Evolutionary conservation across 805 yeast genomes (phyloP).

Genomic region (Ogataea parapolymorpha): DNA sequence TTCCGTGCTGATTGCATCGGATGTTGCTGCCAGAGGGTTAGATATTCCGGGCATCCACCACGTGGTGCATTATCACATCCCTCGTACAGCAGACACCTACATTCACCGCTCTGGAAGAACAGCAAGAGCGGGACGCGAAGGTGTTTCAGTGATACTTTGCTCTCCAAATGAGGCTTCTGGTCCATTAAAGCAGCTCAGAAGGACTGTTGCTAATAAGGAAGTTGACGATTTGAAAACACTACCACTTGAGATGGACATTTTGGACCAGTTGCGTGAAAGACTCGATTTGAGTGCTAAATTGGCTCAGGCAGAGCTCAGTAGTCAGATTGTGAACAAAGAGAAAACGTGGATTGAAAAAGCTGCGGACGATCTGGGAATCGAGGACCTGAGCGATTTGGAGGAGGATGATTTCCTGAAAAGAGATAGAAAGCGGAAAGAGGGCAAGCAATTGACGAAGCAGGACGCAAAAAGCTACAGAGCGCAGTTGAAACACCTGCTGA

Average conservation of each 20-base stretch:
- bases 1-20: conserved; percentile 84
- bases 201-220: conserved; percentile 40
- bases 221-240: conserved; percentile 58
- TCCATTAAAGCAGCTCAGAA: conserved; percentile 73
- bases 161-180: conserved; percentile 94
- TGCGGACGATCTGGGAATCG: conserved; percentile 90
- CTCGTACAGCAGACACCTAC: conserved; percentile 90
- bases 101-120: conserved; percentile 97
- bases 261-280: conserved; percentile 68
- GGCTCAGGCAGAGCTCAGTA: conserved; percentile 66
- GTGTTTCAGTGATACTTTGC: conserved; percentile 92
- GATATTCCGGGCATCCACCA: conserved; percentile 90
- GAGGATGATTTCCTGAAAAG: conserved; percentile 67
- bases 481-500: conserved; percentile 52
- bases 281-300: conserved; percentile 65
- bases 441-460: conserved; percentile 49
- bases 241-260: conserved; percentile 72
- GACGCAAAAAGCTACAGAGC: conserved; percentile 45
- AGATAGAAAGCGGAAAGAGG: conserved; percentile 54
- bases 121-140: conserved; percentile 92
- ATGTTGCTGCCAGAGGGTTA: conserved; percentile 97
- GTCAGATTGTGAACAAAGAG: conserved; percentile 56
- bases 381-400: conserved; percentile 61
- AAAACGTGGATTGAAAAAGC: conserved; percentile 83
- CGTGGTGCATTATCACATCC: conserved; percentile 93